Evolutionary conservation across 495 filamentous ascomycete species (phyloP).

Genomic region (Diplogelasinospora grovesii): DNA sequence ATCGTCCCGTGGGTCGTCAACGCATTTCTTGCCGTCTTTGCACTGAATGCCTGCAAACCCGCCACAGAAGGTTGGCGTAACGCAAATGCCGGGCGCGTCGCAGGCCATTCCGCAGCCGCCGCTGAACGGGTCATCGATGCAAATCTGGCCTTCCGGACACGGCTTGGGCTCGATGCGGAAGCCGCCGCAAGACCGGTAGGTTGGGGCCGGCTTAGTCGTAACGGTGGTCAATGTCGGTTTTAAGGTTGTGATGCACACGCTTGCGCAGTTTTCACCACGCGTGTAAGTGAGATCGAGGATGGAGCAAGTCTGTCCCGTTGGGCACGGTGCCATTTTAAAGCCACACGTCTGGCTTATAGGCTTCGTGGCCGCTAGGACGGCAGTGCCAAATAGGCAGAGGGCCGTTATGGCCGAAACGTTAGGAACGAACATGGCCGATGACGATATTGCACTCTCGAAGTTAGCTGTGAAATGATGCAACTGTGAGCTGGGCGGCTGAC

Average conservation of each 20-base stretch:
- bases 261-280: constrained; percentile 17
- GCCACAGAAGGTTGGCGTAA: constrained; percentile 22
- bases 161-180: constrained; percentile 9
- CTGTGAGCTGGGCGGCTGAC: background rate
- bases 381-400: constrained; percentile 4
- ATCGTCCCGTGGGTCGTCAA: constrained; percentile 27
- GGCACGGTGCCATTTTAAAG: constrained; percentile 20
- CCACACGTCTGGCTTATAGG: constrained; percentile 11
- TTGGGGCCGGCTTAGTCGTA: background rate
- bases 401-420: too few species aligned
- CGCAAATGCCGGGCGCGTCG: constrained; percentile 24
- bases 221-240: background rate
- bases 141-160: constrained; percentile 17
- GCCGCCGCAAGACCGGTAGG: constrained; percentile 21
- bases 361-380: background rate
- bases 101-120: constrained; percentile 26
- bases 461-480: background rate
- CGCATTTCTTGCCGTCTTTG: constrained; percentile 16
- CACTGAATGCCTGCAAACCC: constrained; percentile 23
- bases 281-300: constrained; percentile 12
- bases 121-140: constrained; percentile 22
- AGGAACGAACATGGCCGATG: too few species aligned
- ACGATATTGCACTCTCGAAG: constrained; percentile 2
- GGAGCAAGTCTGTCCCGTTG: constrained; percentile 7
- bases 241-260: constrained; percentile 9